Evolutionary conservation across 106 monocot genomes (phyloP).

Genomic region (Acanthochlamys bracteata): DNA sequence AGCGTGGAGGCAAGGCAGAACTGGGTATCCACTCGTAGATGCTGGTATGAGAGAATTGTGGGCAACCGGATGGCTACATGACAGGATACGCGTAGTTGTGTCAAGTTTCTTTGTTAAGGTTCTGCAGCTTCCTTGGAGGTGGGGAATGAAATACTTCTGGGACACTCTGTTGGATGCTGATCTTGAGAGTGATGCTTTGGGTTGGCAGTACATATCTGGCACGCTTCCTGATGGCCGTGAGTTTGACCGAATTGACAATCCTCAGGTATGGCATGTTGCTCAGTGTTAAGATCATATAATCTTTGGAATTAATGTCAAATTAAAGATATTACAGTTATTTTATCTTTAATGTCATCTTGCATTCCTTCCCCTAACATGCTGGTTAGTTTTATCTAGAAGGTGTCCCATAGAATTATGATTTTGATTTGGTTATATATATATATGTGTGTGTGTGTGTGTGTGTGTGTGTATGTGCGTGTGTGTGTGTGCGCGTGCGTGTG

Average conservation of each 20-base stretch:
- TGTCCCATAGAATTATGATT: no score
- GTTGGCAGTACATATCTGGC: conserved; percentile 98
- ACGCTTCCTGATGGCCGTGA: conserved; percentile 88
- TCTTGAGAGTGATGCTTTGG: conserved; percentile 92
- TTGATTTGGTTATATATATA: no score
- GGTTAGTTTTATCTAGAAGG: no score
- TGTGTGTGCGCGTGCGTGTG: no score
- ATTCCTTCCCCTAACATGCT: not conserved
- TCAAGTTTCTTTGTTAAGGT: conserved; percentile 98
- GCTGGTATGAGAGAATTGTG: conserved; percentile 97
- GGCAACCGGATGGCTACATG: conserved; percentile 97
- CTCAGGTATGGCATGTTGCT: conserved; percentile 43
- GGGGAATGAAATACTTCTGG: conserved; percentile 99
- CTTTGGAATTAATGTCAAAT: no score
- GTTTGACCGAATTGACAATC: conserved; percentile 88
- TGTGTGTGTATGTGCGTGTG: no score
- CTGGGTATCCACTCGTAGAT: conserved; percentile 92
- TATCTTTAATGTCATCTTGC: not conserved
- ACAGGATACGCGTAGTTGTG: conserved; percentile 84
- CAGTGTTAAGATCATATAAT: no score
- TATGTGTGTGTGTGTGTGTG: no score
- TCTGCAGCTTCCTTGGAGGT: conserved; percentile 91
- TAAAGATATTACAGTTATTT: no score
- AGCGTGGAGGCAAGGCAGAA: conserved; percentile 87
- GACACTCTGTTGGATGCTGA: conserved; percentile 90